Evolutionary conservation across 78 protist species (phyloP).

Genomic region (Neovahlkampfia damariscottae): DNA sequence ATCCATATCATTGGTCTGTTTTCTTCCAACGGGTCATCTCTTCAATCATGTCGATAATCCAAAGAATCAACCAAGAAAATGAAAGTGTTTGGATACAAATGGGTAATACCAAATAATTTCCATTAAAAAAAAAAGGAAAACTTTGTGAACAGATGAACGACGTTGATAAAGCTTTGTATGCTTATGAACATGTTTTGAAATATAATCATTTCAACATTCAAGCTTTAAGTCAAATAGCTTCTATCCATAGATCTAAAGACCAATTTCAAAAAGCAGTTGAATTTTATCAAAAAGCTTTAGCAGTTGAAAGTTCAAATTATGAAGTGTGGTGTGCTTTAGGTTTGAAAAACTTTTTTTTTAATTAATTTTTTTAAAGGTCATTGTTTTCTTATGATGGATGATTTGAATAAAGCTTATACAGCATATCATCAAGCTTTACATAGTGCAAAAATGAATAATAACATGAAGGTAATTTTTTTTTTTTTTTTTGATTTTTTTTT

Average conservation of each 20-base stretch:
- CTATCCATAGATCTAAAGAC: constrained; percentile 32
- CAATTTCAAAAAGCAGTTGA: constrained; percentile 48
- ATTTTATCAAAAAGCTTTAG: constrained; percentile 31
- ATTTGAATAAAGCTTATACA: constrained; percentile 59
- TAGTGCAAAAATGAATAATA: background rate
- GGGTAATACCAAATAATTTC: background rate
- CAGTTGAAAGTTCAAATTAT: constrained; percentile 34
- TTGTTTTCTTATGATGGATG: constrained; percentile 61
- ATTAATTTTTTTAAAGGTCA: too few species aligned
- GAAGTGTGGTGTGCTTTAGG: constrained; percentile 72
- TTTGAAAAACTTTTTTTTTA: too few species aligned
- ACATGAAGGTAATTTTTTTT: background rate
- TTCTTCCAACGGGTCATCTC: too few species aligned
- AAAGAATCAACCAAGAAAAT: background rate
- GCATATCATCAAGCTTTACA: constrained; percentile 73
- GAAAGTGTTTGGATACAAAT: background rate
- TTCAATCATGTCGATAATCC: too few species aligned
- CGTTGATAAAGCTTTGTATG: constrained; percentile 41
- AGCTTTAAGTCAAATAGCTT: constrained; percentile 57
- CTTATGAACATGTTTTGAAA: constrained; percentile 42
- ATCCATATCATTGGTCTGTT: too few species aligned
- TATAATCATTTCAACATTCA: constrained; percentile 56
- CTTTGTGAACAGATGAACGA: constrained; percentile 46
- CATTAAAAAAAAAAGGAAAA: background rate
- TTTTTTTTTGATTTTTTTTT: background rate